Evolutionary conservation across 2,329 filamentous ascomycete species (phyloP).

Genomic region (Colletotrichum sansevieriae): DNA sequence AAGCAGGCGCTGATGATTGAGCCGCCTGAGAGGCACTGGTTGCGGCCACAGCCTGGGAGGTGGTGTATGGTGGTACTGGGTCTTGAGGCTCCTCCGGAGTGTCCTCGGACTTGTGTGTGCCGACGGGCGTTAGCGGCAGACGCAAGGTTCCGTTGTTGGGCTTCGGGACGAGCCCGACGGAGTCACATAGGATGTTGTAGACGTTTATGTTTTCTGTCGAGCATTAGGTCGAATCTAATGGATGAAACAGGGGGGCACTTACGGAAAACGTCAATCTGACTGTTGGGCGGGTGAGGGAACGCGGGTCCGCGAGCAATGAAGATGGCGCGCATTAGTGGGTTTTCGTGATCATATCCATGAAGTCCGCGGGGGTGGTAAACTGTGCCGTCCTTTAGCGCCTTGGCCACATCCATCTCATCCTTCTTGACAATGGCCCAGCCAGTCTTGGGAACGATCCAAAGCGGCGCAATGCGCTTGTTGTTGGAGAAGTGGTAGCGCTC

Average conservation of each 20-base stretch:
- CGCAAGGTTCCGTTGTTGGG: conserved; percentile 91
- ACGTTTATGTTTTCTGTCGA: conserved; percentile 88
- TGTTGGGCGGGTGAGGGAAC: conserved; percentile 88
- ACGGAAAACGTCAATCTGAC: conserved; percentile 85
- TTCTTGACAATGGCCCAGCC: conserved; percentile 93
- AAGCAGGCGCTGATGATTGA: conserved; percentile 32
- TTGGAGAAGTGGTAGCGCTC: conserved; percentile 90
- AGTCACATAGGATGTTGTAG: conserved; percentile 95
- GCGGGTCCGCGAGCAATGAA: conserved; percentile 93
- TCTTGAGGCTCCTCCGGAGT: conserved; percentile 66
- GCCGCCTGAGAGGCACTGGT: conserved; percentile 39
- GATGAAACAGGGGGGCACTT: conserved; percentile 57
- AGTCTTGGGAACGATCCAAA: conserved; percentile 93
- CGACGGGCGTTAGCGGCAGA: conserved; percentile 75
- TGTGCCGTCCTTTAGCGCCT: conserved; percentile 72
- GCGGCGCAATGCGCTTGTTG: conserved; percentile 89
- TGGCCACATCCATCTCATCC: conserved; percentile 80
- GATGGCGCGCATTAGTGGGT: conserved; percentile 95
- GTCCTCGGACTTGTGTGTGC: conserved; percentile 68
- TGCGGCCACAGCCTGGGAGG: conserved; percentile 30
- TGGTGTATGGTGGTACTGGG: conserved; percentile 55
- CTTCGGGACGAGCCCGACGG: conserved; percentile 77
- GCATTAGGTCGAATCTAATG: conserved; percentile 45
- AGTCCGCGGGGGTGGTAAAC: conserved; percentile 86
- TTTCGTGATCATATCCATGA: conserved; percentile 94